These are phyloP conservation scores for Fennellomyces sp. DNA, from an alignment of 371 early-diverging fungal genomes.

Conservation along the genomic window DNA sequence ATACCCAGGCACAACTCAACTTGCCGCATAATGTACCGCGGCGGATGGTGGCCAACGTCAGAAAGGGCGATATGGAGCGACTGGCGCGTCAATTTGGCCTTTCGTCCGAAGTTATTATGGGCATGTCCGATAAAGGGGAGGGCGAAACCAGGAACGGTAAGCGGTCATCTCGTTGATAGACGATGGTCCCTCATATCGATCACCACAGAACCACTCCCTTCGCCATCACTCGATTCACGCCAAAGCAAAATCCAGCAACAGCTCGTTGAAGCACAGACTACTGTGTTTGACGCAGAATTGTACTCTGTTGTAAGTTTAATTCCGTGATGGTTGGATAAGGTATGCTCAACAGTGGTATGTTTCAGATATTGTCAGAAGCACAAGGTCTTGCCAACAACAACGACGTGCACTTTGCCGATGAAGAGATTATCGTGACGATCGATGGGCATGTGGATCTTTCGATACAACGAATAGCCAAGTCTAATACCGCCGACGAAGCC, in stretches of 20 bases:
- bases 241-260: constrained; percentile 39
- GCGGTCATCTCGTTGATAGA: constrained; percentile 1
- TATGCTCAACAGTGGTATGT: background rate
- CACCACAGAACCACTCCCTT: background rate
- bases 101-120: constrained; percentile 18
- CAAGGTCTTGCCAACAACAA: constrained; percentile 49
- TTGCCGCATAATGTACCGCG: constrained; percentile 25
- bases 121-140: constrained; percentile 11
- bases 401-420: constrained; percentile 54
- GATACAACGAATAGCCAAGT: constrained; percentile 18
- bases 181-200: background rate
- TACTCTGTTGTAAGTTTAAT: constrained; percentile 47
- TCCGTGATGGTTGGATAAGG: background rate
- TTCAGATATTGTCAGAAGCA: constrained; percentile 58
- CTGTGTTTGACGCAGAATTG: constrained; percentile 62
- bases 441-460: constrained; percentile 60
- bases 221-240: background rate
- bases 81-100: constrained; percentile 8
- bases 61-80: constrained; percentile 7
- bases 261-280: constrained; percentile 50
- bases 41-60: constrained; percentile 10
- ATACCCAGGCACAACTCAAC: constrained; percentile 11
- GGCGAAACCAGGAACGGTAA: constrained; percentile 10
- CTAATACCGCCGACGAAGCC: background rate
- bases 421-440: constrained; percentile 54